phyloP scores from a whole-genome alignment of 768 basidiomycete species.

The Podaxis mareebaensis region DNA sequence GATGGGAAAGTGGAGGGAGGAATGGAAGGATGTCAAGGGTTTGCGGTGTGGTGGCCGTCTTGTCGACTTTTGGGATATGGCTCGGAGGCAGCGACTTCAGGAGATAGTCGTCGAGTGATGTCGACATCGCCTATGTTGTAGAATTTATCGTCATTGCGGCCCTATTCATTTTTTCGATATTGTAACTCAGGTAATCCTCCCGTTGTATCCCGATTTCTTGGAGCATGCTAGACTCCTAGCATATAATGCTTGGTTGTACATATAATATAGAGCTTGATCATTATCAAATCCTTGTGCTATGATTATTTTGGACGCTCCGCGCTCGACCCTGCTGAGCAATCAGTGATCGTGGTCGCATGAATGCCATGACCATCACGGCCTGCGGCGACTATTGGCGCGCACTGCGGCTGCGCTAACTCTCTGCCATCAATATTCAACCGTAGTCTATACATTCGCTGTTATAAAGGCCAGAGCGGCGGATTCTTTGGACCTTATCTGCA shows the following conservation, averaged over 20 bases:
- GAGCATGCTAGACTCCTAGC: neutral
- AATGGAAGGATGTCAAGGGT: slow-evolving; percentile 21
- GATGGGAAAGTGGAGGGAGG: slow-evolving; percentile 26
- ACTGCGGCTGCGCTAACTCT: too few species aligned
- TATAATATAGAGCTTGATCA: neutral
- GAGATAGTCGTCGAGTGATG: neutral
- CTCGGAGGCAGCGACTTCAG: neutral
- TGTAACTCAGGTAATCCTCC: neutral
- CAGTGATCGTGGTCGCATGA: too few species aligned
- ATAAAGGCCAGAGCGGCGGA: too few species aligned
- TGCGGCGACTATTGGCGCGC: too few species aligned
- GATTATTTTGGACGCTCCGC: too few species aligned
- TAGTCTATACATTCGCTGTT: too few species aligned
- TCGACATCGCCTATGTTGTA: neutral
- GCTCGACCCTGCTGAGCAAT: too few species aligned
- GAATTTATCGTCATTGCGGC: neutral
- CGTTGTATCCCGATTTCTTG: neutral
- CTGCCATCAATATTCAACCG: too few species aligned
- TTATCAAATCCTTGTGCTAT: too few species aligned
- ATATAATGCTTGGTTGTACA: neutral
- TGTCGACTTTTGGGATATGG: slow-evolving; percentile 23
- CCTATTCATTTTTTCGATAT: neutral
- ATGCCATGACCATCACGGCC: too few species aligned
- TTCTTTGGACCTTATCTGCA: neutral
- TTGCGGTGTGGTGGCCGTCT: slow-evolving; percentile 22